phyloP scores from a whole-genome alignment of 805 yeast species.

The Ogataea naganishii region DNA sequence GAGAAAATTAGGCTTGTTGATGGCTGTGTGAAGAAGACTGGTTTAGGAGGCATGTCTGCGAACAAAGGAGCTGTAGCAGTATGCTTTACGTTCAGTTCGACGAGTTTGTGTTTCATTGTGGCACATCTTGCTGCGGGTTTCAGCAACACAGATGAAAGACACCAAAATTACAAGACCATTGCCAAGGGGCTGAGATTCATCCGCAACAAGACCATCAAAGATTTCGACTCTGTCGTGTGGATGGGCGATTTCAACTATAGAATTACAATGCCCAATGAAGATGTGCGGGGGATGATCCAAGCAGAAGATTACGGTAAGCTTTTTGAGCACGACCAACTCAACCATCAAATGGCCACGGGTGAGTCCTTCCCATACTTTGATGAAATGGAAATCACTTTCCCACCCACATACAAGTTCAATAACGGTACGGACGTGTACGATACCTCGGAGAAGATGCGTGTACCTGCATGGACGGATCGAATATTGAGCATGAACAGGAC shows the following conservation, averaged over 20 bases:
- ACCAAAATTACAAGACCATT: constrained; percentile 76
- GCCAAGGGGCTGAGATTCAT: constrained; percentile 59
- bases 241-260: constrained; percentile 92
- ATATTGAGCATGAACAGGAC: constrained; percentile 55
- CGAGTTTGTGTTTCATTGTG: constrained; percentile 69
- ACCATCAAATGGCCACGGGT: constrained; percentile 64
- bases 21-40: constrained; percentile 79
- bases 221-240: constrained; percentile 82
- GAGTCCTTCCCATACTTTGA: constrained; percentile 74
- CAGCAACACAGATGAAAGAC: constrained; percentile 72
- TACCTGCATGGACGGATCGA: constrained; percentile 98
- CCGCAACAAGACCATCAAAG: constrained; percentile 49
- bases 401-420: constrained; percentile 93
- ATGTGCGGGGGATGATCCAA: constrained; percentile 43
- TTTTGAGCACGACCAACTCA: constrained; percentile 70
- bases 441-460: constrained; percentile 82
- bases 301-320: constrained; percentile 40
- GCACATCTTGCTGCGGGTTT: constrained; percentile 94
- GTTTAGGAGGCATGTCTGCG: constrained; percentile 84
- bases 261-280: constrained; percentile 60
- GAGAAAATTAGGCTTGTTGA: constrained; percentile 51
- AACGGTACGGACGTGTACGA: constrained; percentile 79
- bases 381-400: constrained; percentile 71
- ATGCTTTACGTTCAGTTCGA: constrained; percentile 38
- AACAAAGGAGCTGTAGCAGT: constrained; percentile 53